Evolutionary conservation across 2,329 filamentous ascomycete species (phyloP), one percentile per base, ranked within the genome.

Genomic region (Penicillium psychrosexuale): DNA sequence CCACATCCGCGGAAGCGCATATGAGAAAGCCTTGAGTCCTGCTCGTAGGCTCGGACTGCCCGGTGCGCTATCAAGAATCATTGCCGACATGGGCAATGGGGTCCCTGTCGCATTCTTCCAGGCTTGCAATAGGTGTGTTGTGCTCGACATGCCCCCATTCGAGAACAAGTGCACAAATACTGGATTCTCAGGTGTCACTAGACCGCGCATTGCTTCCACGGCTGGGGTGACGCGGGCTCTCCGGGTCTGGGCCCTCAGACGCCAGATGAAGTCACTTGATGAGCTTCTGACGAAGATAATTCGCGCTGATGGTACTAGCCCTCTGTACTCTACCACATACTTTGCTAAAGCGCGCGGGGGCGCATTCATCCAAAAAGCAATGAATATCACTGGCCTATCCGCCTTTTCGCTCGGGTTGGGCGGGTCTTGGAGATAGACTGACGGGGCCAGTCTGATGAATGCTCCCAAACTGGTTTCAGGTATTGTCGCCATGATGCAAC

Each of bases 301-400:
- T 22, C 73, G 74, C 3, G 77, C 68, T 11, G 65, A 61, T 8
- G 79, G 78, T 38, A 73, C 74, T 5, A 80, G 68, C 1, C 64
- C 66, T 27, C 69, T 66, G 63, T 82, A 81, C 49, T 72, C 69
- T 1, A 66, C 53, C n/a, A 77, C 70, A 61, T 80, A 82, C 68
- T 81, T 81, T 47, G 71, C 63, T 28, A 80, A 67, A 43, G 78
- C 74, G 15, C 74, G 71, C 1, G 72, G 63, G 8, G 66, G 62
- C 2, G 78, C 79, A 47, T 76, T 75, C 69, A 80, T 78, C 79
- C 79, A 82, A 57, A 78, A 72, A 47, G 78, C 67, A 51, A 81
- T 64, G 49, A 81, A 69, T 27, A 81, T 72, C 34, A 64, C 37
- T 3, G 55, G 59, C 24, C 15, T 56, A 46, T 33, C 52, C 11